A percentile compares a stretch with the other conserved stretches of the same genome.
phyloP scores from a whole-genome alignment of 2,329 filamentous ascomycete genomes.

The Aspergillus phoenicis region DNA sequence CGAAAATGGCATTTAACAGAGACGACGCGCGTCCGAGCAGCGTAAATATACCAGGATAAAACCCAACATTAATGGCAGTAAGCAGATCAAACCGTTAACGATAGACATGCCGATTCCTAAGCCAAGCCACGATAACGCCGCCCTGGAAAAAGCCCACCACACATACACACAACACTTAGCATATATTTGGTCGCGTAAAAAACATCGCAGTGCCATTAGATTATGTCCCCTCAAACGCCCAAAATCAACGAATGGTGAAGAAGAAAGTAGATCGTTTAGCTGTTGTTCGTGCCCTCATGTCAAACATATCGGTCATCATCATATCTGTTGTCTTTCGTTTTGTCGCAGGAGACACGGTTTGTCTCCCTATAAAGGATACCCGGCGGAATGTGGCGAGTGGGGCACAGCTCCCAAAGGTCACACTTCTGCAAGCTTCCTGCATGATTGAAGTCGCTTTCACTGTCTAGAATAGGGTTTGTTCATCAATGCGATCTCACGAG shows the following conservation, averaged over 20 bases:
- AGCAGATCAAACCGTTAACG: not conserved
- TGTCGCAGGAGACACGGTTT: not conserved
- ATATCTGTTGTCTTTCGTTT: slow-evolving; percentile 7
- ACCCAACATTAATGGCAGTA: not conserved
- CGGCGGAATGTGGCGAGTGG: not conserved
- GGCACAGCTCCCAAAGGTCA: not conserved
- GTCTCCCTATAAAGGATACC: not conserved
- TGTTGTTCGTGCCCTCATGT: slow-evolving; percentile 17
- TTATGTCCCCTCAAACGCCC: slow-evolving; percentile 18
- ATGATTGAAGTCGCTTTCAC: slow-evolving; percentile 16
- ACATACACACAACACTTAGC: slow-evolving; percentile 5
- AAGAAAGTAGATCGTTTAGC: slow-evolving; percentile 13
- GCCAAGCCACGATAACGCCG: not conserved
- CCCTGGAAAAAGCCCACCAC: not conserved
- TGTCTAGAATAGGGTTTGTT: slow-evolving; percentile 87
- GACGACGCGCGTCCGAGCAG: not conserved
- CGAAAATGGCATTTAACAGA: not conserved
- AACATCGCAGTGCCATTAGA: slow-evolving; percentile 15
- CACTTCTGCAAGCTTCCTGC: not conserved
- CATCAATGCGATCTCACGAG: slow-evolving; percentile 90
- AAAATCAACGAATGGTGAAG: slow-evolving; percentile 3
- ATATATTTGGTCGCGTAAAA: slow-evolving; percentile 11
- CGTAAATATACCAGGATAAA: not conserved
- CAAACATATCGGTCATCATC: slow-evolving; percentile 22
- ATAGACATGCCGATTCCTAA: not conserved